A percentile compares a stretch with the other conserved stretches of the same genome.
phyloP scores from a whole-genome alignment of 139 green algal species.

The Chlamydomonas asymmetrica region DNA sequence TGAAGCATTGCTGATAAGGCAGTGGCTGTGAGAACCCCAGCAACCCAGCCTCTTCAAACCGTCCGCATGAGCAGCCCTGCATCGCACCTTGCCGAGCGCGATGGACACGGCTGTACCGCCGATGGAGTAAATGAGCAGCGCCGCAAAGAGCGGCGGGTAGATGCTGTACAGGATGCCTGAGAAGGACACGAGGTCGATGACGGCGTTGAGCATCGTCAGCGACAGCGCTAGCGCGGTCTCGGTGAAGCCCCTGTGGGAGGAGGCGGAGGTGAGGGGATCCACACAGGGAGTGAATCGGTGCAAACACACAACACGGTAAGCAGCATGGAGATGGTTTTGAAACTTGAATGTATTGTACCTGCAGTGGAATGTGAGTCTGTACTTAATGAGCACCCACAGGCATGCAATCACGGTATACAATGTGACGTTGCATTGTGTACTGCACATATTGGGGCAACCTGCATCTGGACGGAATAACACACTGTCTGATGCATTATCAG shows the following conservation, averaged over 20 bases:
- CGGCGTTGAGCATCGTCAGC: conserved; percentile 84
- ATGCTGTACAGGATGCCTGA: conserved; percentile 96
- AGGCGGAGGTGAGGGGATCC: neutral
- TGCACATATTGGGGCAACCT: too few species aligned
- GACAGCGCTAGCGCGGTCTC: conserved; percentile 81
- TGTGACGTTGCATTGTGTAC: too few species aligned
- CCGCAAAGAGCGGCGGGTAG: conserved; percentile 96
- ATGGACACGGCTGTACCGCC: conserved; percentile 85
- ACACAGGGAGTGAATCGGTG: neutral
- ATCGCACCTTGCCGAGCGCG: conserved; percentile 48
- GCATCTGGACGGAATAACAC: too few species aligned
- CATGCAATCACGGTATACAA: too few species aligned
- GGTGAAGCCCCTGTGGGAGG: conserved; percentile 78
- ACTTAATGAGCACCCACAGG: too few species aligned
- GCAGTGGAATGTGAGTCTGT: too few species aligned
- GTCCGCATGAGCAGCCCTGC: too few species aligned
- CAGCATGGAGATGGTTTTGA: neutral
- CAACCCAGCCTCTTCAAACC: too few species aligned
- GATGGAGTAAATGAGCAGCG: conserved; percentile 88
- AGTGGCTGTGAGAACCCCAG: too few species aligned
- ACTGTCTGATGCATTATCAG: too few species aligned
- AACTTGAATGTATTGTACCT: neutral
- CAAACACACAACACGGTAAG: neutral
- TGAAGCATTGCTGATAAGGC: too few species aligned
- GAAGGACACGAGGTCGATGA: conserved; percentile 94